Base-by-base conservation (phyloP, 768 basidiomycete species). In the Myochromella boudieri region DNA sequence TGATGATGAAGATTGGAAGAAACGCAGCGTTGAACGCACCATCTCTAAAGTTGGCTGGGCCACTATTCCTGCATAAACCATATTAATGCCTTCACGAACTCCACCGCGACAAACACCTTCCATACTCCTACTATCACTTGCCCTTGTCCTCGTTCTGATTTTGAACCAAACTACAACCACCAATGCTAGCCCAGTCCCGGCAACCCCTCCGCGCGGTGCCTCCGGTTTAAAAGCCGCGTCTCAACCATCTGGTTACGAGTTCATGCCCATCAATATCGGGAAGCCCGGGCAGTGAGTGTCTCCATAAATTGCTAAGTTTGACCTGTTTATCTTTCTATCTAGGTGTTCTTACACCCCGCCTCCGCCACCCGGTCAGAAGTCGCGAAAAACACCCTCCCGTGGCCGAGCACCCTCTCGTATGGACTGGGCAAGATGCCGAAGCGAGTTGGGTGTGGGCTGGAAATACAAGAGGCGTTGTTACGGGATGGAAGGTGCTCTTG, bases 341-440 rank as follows among this genome's bases (percentile, higher is more conserved):
- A n/a, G n/a, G n/a, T n/a, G n/a, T n/a, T n/a, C n/a, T n/a, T n/a
- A n/a, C n/a, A n/a, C n/a, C n/a, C n/a, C n/a, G n/a, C n/a, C n/a
- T n/a, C n/a, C n/a, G n/a, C n/a, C n/a, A 14, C 5, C 33, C 6
- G 18, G 33, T 34, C n/a, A n/a, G 15, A 6, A 9, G 20, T 10
- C 28, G 2, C 10, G 6, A 9, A 32, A 11, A 6, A 43, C 31
- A 24, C 28, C 37, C 4, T 18, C 9, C 29, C 8, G n/a, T 8
- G n/a, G 9, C 4, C 14, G 37, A 12, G 10, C 18, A 7, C 29
- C 42, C 12, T 6, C 17, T 7, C 42, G 11, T 18, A 43, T 32
- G 42, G 42, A 43, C 22, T 43, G 42, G 42, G 42, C 28, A 10
- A 29, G 33, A 15, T 43, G 42, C 18, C 27, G 29, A 6, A 29